Conservation (phyloP, 192 early-diverging fungal genomes). For the Backusella morwellensis region DNA sequence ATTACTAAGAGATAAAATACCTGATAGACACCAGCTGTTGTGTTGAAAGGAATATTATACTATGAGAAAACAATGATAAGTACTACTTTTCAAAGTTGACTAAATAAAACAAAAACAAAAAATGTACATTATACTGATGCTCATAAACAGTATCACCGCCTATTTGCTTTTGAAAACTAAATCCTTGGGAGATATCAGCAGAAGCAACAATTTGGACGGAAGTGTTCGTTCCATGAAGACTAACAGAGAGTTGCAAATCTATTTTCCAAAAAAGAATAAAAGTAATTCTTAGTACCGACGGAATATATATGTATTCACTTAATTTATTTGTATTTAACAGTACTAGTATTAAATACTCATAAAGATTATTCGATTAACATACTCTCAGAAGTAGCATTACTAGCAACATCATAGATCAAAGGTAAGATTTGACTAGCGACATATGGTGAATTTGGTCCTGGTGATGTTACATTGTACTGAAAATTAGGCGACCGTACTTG, state of each 20-base stretch:
- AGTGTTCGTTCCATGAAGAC: not conserved
- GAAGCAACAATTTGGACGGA: not conserved
- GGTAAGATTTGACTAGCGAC: conserved; percentile 26
- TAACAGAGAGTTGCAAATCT: conserved; percentile 15
- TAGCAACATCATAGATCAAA: conserved; percentile 21
- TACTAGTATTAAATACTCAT: not conserved
- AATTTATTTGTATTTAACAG: not conserved
- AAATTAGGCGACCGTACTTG: conserved; percentile 11
- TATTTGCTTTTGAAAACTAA: not conserved
- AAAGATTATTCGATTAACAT: not conserved
- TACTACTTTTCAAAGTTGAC: not conserved
- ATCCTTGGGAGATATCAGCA: conserved; percentile 19
- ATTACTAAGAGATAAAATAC: not conserved
- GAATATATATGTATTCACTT: not conserved
- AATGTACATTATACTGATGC: conserved; percentile 18
- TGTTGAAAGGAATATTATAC: conserved; percentile 22
- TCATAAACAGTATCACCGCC: conserved; percentile 13
- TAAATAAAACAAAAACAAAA: not conserved
- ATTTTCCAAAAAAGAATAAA: not conserved
- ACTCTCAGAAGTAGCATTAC: conserved; percentile 13
- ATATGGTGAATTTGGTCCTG: conserved; percentile 16
- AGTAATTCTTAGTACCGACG: not conserved
- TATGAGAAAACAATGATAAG: not conserved
- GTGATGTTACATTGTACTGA: conserved; percentile 15
- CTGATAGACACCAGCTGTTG: conserved; percentile 14